Evolutionary conservation across 768 basidiomycete genomes (phyloP).

Genomic region (Mycena belliarum): DNA sequence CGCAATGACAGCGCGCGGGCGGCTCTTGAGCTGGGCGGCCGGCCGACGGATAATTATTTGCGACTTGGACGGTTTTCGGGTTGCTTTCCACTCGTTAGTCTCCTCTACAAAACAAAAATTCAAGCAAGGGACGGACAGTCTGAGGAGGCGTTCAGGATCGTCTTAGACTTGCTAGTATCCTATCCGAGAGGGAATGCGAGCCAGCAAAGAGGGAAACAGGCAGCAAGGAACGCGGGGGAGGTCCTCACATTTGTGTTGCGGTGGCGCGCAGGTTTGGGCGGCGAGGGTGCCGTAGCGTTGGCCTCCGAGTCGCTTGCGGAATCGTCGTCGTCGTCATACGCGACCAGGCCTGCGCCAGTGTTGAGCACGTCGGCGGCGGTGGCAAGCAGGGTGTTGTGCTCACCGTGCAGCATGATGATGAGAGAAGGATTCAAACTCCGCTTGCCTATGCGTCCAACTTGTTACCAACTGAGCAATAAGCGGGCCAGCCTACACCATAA

Average conservation of each 20-base stretch:
- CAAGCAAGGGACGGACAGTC: constrained; percentile 38
- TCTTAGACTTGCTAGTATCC: constrained; percentile 54
- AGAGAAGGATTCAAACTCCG: no score
- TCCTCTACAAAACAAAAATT: neutral
- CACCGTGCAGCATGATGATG: constrained; percentile 23
- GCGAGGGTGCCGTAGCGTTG: constrained; percentile 34
- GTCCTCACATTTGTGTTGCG: constrained; percentile 59
- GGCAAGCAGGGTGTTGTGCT: neutral
- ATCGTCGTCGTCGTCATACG: constrained; percentile 48
- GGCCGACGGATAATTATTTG: constrained; percentile 64
- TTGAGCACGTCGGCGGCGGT: neutral
- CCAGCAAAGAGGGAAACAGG: constrained; percentile 69
- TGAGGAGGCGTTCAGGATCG: constrained; percentile 34
- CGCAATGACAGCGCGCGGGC: constrained; percentile 50
- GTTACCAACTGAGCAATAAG: no score
- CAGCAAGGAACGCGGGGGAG: constrained; percentile 38
- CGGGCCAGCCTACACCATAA: no score
- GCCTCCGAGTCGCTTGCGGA: constrained; percentile 60
- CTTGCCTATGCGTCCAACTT: no score
- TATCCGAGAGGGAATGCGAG: constrained; percentile 59
- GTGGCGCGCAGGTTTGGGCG: constrained; percentile 27
- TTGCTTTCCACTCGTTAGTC: constrained; percentile 27
- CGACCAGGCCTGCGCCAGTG: neutral
- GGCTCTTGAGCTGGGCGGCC: constrained; percentile 45
- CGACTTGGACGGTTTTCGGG: constrained; percentile 46